These are phyloP conservation scores for Infundibulicybe gibba DNA, from an alignment of 768 basidiomycete genomes.

Conservation along the genomic window DNA sequence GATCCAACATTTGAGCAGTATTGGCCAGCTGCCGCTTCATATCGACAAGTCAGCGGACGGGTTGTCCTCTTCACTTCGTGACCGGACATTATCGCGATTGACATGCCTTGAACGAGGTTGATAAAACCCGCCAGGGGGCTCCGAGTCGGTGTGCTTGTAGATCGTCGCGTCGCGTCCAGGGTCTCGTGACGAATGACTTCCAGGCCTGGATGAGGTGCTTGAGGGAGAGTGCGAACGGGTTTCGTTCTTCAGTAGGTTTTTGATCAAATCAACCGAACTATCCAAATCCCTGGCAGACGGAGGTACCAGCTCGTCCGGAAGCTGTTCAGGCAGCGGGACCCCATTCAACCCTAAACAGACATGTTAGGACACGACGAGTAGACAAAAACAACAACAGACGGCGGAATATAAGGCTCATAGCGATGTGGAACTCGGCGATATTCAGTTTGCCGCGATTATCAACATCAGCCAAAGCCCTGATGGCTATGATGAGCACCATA, in stretches of 20 bases:
- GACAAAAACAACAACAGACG: slow-evolving; percentile 47
- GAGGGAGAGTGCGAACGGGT: slow-evolving; percentile 67
- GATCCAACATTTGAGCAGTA: slow-evolving; percentile 79
- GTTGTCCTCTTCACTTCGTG: slow-evolving; percentile 62
- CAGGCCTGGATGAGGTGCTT: slow-evolving; percentile 11
- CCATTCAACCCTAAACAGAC: slow-evolving; percentile 77
- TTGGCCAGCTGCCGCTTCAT: slow-evolving; percentile 81
- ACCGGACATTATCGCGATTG: slow-evolving; percentile 78
- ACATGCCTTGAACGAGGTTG: slow-evolving; percentile 80
- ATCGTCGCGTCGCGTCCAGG: slow-evolving; percentile 83
- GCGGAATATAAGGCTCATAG: slow-evolving; percentile 97
- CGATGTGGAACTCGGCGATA: slow-evolving; percentile 94
- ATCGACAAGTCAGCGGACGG: slow-evolving; percentile 71
- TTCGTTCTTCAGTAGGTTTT: slow-evolving; percentile 84
- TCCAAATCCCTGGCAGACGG: slow-evolving; percentile 90
- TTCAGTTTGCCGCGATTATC: slow-evolving; percentile 96
- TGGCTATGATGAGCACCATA: slow-evolving; percentile 1
- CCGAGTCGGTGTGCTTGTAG: slow-evolving; percentile 77
- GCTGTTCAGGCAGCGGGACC: slow-evolving; percentile 80
- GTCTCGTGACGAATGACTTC: slow-evolving; percentile 36
- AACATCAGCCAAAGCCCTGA: slow-evolving; percentile 87
- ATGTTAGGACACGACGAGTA: slow-evolving; percentile 2
- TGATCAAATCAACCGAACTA: slow-evolving; percentile 85
- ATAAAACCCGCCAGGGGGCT: slow-evolving; percentile 65
- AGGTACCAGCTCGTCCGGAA: slow-evolving; percentile 88